Conservation (phyloP, 2,329 filamentous ascomycete species). For the Exophiala spinifera region DNA sequence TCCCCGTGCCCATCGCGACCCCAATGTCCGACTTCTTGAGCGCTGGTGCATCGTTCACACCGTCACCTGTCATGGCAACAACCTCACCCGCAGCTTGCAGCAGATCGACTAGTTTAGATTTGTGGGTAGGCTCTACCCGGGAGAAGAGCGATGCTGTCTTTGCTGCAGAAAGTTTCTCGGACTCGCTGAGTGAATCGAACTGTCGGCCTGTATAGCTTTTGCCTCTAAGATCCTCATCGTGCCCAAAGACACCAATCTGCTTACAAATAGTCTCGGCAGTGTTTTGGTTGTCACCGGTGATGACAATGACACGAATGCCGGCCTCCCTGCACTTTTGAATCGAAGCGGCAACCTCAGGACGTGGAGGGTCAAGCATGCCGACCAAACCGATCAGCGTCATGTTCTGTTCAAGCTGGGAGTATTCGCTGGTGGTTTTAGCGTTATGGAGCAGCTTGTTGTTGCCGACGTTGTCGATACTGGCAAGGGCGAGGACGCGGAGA, state of each 20-base stretch:
- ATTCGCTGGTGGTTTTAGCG: constrained; percentile 80
- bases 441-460: constrained; percentile 66
- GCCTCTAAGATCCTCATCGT: constrained; percentile 75
- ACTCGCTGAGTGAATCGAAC: constrained; percentile 78
- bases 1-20: constrained; percentile 97
- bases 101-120: constrained; percentile 95
- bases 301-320: constrained; percentile 94
- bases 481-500: constrained; percentile 90
- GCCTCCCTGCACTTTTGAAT: constrained; percentile 87
- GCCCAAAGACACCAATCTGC: constrained; percentile 88
- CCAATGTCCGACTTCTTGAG: constrained; percentile 99
- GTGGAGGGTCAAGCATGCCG: constrained; percentile 94
- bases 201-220: constrained; percentile 96
- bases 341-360: constrained; percentile 81
- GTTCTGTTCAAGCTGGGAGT: constrained; percentile 82
- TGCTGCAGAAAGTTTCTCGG: constrained; percentile 78
- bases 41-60: constrained; percentile 95
- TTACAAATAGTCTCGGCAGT: constrained; percentile 97
- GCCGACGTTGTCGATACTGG: constrained; percentile 73
- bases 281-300: constrained; percentile 96
- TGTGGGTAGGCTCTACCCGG: constrained; percentile 90
- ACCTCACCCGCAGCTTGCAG: constrained; percentile 91
- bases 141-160: constrained; percentile 89
- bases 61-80: constrained; percentile 98
- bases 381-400: constrained; percentile 93